These are phyloP conservation scores for Lentinula raphanica DNA, from an alignment of 768 basidiomycete species.

Conservation along the genomic window DNA sequence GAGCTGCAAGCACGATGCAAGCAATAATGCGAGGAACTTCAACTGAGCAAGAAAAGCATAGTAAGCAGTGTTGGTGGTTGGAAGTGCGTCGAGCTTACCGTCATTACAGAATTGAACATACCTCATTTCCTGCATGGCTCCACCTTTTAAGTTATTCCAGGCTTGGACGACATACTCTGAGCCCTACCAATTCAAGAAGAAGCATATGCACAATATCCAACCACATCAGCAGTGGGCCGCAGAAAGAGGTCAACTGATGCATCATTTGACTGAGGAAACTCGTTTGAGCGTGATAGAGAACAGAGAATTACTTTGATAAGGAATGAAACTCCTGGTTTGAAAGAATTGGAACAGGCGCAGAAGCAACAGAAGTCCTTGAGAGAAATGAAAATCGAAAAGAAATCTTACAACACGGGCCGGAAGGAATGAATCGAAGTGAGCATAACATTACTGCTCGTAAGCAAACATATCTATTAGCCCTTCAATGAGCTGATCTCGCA, in stretches of 20 bases:
- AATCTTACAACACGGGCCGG: neutral
- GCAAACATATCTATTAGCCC: constrained; percentile 35
- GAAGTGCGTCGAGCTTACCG: neutral
- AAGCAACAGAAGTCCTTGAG: too few relatives aligned
- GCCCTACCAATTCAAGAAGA: neutral
- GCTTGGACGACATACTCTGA: neutral
- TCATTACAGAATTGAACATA: neutral
- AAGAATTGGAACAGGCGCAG: too few relatives aligned
- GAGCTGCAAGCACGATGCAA: neutral
- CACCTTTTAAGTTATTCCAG: neutral
- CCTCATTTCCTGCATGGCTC: neutral
- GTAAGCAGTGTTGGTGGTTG: neutral
- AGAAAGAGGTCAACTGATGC: constrained; percentile 2
- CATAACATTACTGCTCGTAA: constrained; percentile 1
- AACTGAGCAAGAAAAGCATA: neutral
- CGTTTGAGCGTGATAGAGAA: neutral
- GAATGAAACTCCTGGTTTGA: neutral
- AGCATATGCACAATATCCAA: neutral
- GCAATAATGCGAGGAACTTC: neutral
- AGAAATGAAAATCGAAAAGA: neutral
- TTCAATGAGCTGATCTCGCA: constrained; percentile 37
- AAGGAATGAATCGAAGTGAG: neutral
- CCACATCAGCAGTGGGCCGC: neutral
- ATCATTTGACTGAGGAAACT: neutral
- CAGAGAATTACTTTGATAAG: neutral